Percentiles rank a stretch among this genome's conserved stretches.
phyloP scores from a whole-genome alignment of 2,329 filamentous ascomycete genomes.

The Alternaria sp. region DNA sequence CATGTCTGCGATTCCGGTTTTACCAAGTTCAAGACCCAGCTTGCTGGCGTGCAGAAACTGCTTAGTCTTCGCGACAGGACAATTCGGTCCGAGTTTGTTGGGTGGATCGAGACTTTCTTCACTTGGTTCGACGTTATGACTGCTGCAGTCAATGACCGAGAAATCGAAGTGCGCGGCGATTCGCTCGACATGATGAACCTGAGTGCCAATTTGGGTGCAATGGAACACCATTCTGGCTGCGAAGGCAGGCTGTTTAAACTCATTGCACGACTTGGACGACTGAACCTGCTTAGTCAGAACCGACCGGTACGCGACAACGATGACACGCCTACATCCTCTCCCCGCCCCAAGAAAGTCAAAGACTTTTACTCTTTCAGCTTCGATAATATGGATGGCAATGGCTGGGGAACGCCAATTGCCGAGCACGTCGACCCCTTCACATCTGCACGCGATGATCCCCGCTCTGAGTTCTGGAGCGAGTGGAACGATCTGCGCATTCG shows the following conservation, averaged over 20 bases:
- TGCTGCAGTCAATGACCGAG: constrained; percentile 88
- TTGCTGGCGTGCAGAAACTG: constrained; percentile 91
- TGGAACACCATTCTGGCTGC: constrained; percentile 87
- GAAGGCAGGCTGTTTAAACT: constrained; percentile 86
- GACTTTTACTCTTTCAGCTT: constrained; percentile 62
- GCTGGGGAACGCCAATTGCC: constrained; percentile 65
- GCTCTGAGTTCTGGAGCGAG: constrained; percentile 75
- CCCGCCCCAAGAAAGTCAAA: constrained; percentile 42
- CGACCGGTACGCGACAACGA: constrained; percentile 53
- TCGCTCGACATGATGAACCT: constrained; percentile 69
- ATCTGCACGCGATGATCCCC: constrained; percentile 61
- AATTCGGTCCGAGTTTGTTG: constrained; percentile 69
- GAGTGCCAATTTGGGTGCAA: constrained; percentile 71
- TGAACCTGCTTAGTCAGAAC: constrained; percentile 82
- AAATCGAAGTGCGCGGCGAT: constrained; percentile 74
- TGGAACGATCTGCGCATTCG: constrained; percentile 81
- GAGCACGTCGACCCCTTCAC: constrained; percentile 53
- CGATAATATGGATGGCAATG: constrained; percentile 70
- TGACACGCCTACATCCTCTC: constrained; percentile 42
- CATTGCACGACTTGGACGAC: constrained; percentile 79
- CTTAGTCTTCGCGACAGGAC: constrained; percentile 74
- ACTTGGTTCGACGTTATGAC: constrained; percentile 95
- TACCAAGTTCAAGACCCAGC: constrained; percentile 90
- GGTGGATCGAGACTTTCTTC: constrained; percentile 92
- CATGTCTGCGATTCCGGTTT: constrained; percentile 93